Percentiles rank a stretch among this genome's conserved stretches.
These are phyloP conservation scores for Rubroshorea leprosula DNA, from an alignment of 345 rosid species.

Conservation along the genomic window DNA sequence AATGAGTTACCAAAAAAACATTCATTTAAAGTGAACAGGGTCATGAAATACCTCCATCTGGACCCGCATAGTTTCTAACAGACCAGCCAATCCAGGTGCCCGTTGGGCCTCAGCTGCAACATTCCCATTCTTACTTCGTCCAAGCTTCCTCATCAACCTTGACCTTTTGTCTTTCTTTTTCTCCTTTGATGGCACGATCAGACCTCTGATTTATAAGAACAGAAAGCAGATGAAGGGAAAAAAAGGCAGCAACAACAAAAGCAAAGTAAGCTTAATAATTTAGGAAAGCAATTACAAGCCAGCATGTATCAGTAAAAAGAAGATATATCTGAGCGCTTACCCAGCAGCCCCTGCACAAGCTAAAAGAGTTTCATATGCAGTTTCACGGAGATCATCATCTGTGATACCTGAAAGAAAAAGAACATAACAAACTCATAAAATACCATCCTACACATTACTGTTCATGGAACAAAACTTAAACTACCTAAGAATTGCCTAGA, in stretches of 20 bases:
- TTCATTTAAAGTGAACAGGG: neutral
- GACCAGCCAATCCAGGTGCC: constrained; percentile 69
- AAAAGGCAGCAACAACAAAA: constrained; percentile 7
- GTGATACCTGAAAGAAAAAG: constrained; percentile 55
- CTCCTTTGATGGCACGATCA: constrained; percentile 86
- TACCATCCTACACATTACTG: constrained; percentile 4
- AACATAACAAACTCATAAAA: neutral
- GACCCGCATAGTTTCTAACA: constrained; percentile 82
- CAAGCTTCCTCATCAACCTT: constrained; percentile 87
- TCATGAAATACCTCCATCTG: constrained; percentile 94
- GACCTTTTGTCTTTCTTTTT: constrained; percentile 85
- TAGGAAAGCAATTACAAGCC: neutral
- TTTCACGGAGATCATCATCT: constrained; percentile 93
- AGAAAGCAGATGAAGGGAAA: constrained; percentile 15
- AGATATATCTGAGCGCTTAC: constrained; percentile 23
- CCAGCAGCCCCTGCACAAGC: constrained; percentile 98
- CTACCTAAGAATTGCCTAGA: neutral
- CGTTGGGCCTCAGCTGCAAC: constrained; percentile 49
- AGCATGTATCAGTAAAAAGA: neutral
- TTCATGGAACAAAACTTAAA: neutral
- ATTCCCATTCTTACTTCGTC: constrained; percentile 70
- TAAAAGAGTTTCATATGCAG: constrained; percentile 87
- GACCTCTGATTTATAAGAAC: constrained; percentile 47
- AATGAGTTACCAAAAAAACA: constrained; percentile 10
- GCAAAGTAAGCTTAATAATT: constrained; percentile 13